Conservation (phyloP, 257 asterid genomes). For the Solanum dulcamara region DNA sequence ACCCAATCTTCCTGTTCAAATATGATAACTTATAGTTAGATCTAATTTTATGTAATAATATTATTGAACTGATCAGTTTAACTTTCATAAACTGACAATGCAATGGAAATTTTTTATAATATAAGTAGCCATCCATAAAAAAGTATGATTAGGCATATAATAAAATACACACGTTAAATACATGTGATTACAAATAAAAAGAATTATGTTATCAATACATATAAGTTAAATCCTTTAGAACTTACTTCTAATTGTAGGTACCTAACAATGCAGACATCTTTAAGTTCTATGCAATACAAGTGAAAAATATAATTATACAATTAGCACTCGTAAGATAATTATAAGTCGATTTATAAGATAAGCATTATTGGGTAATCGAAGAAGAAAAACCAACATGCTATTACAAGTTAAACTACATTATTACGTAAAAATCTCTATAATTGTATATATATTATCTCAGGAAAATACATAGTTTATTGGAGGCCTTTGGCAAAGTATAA, state of each 20-base stretch:
- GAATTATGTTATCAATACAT: rapidly evolving
- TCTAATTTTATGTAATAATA: not conserved
- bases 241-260: not conserved
- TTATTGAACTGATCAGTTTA: not conserved
- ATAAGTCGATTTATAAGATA: not conserved
- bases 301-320: not conserved
- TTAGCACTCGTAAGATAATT: not conserved
- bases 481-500: rapidly evolving
- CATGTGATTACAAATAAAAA: not conserved
- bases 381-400: not conserved
- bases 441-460: no score
- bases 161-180: not conserved
- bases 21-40: not conserved
- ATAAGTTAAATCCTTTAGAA: not conserved
- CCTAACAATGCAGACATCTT: not conserved
- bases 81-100: not conserved
- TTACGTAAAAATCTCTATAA: not conserved
- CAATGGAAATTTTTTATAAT: not conserved
- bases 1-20: conserved; percentile 84
- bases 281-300: not conserved
- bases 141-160: not conserved
- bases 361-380: not conserved
- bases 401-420: not conserved
- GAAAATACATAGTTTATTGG: not conserved
- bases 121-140: not conserved